Percentiles rank a stretch among this genome's conserved stretches.
Conservation (phyloP, 78 protist species). For the Capsaspora owczarzaki region DNA sequence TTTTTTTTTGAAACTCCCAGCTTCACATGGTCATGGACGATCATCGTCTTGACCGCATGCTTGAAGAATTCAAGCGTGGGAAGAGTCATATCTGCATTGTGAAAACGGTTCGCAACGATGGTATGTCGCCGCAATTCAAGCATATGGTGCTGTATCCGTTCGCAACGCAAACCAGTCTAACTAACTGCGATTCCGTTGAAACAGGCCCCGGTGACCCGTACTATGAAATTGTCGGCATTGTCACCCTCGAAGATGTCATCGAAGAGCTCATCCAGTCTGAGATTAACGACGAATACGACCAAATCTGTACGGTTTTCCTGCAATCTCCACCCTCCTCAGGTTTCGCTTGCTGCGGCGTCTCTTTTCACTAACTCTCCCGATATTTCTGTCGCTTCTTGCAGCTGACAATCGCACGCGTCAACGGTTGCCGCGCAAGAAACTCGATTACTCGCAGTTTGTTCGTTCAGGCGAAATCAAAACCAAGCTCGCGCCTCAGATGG, state of each 20-base stretch:
- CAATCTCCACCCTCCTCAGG: background rate
- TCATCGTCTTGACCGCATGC: slow-evolving; percentile 41
- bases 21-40: slow-evolving; percentile 40
- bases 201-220: slow-evolving; percentile 72
- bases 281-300: slow-evolving; percentile 78
- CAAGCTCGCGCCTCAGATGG: no score
- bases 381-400: background rate
- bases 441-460: background rate
- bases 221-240: slow-evolving; percentile 69
- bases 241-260: slow-evolving; percentile 78
- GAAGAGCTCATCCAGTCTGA: slow-evolving; percentile 77
- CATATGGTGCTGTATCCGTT: no score
- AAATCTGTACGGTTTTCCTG: background rate
- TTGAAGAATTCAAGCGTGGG: slow-evolving; percentile 61
- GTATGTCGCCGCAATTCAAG: no score
- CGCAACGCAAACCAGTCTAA: no score
- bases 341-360: no score
- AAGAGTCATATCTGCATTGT: slow-evolving; percentile 69
- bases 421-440: background rate
- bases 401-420: background rate
- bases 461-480: no score
- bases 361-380: background rate
- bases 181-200: no score
- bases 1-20: background rate
- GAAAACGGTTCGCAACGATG: slow-evolving; percentile 8